A percentile compares a stretch with the other conserved stretches of the same genome.
Conservation (phyloP, 2,329 filamentous ascomycete species). For the Aspergillus quadricinctus region DNA sequence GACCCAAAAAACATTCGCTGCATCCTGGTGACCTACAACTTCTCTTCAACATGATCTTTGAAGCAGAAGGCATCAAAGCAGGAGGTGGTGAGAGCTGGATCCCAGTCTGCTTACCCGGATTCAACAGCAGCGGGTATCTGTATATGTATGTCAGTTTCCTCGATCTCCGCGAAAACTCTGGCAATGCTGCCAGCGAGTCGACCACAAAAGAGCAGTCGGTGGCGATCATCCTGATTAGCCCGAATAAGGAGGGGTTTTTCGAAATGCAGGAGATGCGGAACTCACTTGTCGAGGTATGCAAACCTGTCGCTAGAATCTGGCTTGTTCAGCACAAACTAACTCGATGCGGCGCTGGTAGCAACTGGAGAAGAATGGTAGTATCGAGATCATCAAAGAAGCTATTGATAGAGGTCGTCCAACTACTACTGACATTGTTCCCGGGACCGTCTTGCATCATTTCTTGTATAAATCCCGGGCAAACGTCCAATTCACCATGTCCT, state of each 20-base stretch:
- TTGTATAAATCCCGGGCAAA: conserved; percentile 92
- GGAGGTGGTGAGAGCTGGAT: conserved; percentile 98
- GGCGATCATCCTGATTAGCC: conserved; percentile 88
- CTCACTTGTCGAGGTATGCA: conserved; percentile 52
- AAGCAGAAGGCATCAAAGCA: conserved; percentile 84
- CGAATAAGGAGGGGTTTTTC: conserved; percentile 91
- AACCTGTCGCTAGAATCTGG: not conserved
- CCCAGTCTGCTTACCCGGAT: conserved; percentile 88
- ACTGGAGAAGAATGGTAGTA: conserved; percentile 69
- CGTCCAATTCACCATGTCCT: conserved; percentile 92
- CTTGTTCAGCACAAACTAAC: not conserved
- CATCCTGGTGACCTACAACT: conserved; percentile 94
- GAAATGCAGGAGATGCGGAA: conserved; percentile 71
- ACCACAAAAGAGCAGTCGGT: conserved; percentile 62
- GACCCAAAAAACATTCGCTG: conserved; percentile 89
- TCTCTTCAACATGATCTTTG: conserved; percentile 99
- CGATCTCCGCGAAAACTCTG: conserved; percentile 53
- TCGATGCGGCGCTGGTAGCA: conserved; percentile 44
- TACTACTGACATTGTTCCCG: conserved; percentile 72
- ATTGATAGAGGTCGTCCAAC: conserved; percentile 66
- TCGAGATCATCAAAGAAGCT: conserved; percentile 69
- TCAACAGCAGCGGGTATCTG: conserved; percentile 93
- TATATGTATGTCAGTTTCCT: conserved; percentile 99
- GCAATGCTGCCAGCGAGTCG: conserved; percentile 39
- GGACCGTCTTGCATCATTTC: conserved; percentile 80